Evolutionary conservation across 768 basidiomycete species (phyloP).

Genomic region (Podaxis sp.): DNA sequence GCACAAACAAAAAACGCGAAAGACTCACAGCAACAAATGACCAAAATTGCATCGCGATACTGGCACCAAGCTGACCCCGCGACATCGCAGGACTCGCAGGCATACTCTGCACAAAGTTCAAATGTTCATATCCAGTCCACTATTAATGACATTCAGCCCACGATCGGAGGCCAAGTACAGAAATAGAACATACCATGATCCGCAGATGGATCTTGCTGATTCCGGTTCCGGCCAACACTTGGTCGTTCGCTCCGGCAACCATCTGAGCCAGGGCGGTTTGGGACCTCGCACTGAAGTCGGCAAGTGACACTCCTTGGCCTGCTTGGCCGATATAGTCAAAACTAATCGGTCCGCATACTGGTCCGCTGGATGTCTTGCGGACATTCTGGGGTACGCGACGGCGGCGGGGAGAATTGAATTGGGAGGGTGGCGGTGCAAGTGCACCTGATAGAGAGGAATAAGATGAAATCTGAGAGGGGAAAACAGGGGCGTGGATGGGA

Average conservation of each 20-base stretch:
- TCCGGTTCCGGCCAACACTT: slow-evolving; percentile 11
- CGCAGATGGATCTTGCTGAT: slow-evolving; percentile 14
- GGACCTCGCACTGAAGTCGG: slow-evolving; percentile 11
- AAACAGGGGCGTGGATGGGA: slow-evolving; percentile 15
- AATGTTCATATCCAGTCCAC: slow-evolving; percentile 18
- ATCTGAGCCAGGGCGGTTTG: slow-evolving; percentile 12
- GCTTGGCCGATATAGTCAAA: slow-evolving; percentile 15
- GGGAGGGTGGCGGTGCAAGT: slow-evolving; percentile 6
- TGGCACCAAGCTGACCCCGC: slow-evolving; percentile 39
- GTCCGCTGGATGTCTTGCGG: not conserved
- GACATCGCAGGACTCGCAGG: slow-evolving; percentile 32
- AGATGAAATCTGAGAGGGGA: slow-evolving; percentile 14
- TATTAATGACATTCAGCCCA: not conserved
- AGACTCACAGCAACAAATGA: not conserved
- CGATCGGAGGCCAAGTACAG: not conserved
- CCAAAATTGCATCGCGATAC: slow-evolving; percentile 27
- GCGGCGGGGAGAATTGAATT: slow-evolving; percentile 4
- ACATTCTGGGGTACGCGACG: slow-evolving; percentile 12
- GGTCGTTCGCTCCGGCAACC: slow-evolving; percentile 16
- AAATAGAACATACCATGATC: slow-evolving; percentile 14
- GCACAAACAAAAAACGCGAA: not conserved
- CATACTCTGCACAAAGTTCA: slow-evolving; percentile 13
- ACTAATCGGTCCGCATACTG: not conserved
- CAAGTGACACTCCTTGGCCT: slow-evolving; percentile 14
- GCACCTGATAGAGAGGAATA: slow-evolving; percentile 14